Evolutionary conservation across 2,329 filamentous ascomycete genomes (phyloP), one percentile per base, ranked within the genome.

Genomic region (Beauveria australis): DNA sequence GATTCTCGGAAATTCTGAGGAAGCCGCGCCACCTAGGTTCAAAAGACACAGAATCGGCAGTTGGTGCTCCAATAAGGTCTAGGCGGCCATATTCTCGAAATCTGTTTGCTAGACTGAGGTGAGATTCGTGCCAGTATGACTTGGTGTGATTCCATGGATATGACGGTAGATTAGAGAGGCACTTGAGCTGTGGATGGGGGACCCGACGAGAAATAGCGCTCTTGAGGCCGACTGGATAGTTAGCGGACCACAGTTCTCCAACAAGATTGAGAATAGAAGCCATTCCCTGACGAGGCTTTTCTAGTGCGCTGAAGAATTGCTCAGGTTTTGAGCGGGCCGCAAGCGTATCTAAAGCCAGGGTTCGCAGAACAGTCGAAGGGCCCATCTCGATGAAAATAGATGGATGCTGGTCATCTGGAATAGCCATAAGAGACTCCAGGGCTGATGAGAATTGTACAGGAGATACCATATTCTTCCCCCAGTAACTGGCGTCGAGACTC

Each of bases 131-230:
- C 81, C 81, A 84, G 66, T 82, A 81, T 1, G 67, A 70, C 28
- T 75, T 79, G 28, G 71, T 68, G 61, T 83, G 81, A 33, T 83
- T 81, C 81, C 81, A 84, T 2, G 78, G 75, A 62, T 84, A 84
- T 1, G 75, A 72, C 2, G 82, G 81, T 37, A 84, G 67, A 61
- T 78, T 75, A 1, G 72, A 65, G 3, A 83, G 69, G 22, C 75
- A 75, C 58, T 70, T 71, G n/a, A 66, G 66, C 3, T 43, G 58
- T 8, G 37, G n/a, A 16, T 63, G 60, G 12, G 55, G 46, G 7
- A 62, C 47, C 1, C 63, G 62, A 40, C 65, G 67, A 28, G 63
- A 65, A 22, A 72, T 64, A 22, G 73, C 64, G 16, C 65, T 66
- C 5, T 70, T 63, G 64, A 78, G 69, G 22, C 74, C 64, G 3